Evolutionary conservation across 1,139 yeast species (phyloP), one percentile per base, ranked within the genome.

Genomic region (Kodamaea sp.): DNA sequence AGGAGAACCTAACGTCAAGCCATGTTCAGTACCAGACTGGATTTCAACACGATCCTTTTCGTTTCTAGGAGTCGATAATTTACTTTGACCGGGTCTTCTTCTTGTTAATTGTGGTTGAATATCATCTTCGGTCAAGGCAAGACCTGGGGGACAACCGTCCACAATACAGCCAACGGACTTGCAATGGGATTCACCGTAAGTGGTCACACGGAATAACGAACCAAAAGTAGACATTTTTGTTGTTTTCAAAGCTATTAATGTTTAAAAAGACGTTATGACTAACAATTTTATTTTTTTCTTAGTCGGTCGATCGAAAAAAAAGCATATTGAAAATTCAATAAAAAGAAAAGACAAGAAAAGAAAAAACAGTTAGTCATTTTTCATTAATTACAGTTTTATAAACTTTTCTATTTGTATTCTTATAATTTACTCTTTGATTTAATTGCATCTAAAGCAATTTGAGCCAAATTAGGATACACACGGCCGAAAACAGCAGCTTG

Each of bases 171-270:
- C 98, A 32, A 92, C 98, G n/a, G 96, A 87, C 57, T 81, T 84
- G 70, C 98, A 92, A 70, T 92, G 98, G 15, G 97, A 89, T 63
- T 92, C 98, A 48, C 98, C 98, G 70, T 88, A 92, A 24, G 97
- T 92, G 48, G 97, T 89, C 46, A 92, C 97, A 50, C 65, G 65
- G 54, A 71, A 72, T 44, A 69, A 50, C 32, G 62, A 63, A 39
- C 77, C 77, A 49, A 69, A 72, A 15, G 70, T 50, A 31, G 77
- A 72, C 77, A 72, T 71, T 24, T 6, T 15, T 15, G 20, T 15
- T 15, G 20, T 15, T 15, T 15, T 15, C 20, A 15, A 15, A 15
- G 20, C 20, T 44, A 38, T 27, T 35, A 38, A 23, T 38, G 40
- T 3, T 29, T 23, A 7, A n/a, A 22, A 28, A 28, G n/a, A 24